Conservation (phyloP, 2,329 filamentous ascomycete species). For the Botrytis elliptica region DNA sequence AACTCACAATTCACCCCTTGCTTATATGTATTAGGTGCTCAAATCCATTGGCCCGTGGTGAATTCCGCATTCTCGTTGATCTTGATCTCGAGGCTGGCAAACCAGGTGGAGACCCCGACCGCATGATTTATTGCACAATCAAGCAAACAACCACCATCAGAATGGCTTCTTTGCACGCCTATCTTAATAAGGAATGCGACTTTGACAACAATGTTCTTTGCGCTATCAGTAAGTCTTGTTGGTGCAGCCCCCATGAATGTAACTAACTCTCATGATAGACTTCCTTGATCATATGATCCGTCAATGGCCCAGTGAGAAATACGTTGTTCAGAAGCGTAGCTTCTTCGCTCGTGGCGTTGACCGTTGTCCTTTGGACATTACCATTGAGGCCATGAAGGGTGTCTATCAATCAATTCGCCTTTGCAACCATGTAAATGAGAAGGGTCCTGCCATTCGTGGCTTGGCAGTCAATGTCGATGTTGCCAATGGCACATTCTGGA, state of each 20-base stretch:
- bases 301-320: slow-evolving; percentile 67
- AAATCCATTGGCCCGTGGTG: slow-evolving; percentile 29
- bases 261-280: slow-evolving; percentile 43
- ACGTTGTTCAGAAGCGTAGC: slow-evolving; percentile 73
- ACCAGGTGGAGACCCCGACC: slow-evolving; percentile 39
- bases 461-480: slow-evolving; percentile 88
- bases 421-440: slow-evolving; percentile 47
- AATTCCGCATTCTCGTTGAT: slow-evolving; percentile 62
- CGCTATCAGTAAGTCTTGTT: slow-evolving; percentile 61
- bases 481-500: slow-evolving; percentile 89
- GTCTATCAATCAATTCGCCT: slow-evolving; percentile 83
- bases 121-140: slow-evolving; percentile 58
- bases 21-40: slow-evolving; percentile 44
- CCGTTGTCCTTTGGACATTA: slow-evolving; percentile 55
- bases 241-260: background rate
- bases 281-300: slow-evolving; percentile 90
- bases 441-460: slow-evolving; percentile 45
- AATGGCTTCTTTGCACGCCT: slow-evolving; percentile 63
- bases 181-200: slow-evolving; percentile 58
- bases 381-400: slow-evolving; percentile 79
- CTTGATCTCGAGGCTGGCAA: slow-evolving; percentile 63
- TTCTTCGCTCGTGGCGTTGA: slow-evolving; percentile 59
- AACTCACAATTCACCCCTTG: background rate
- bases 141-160: slow-evolving; percentile 66
- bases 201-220: slow-evolving; percentile 71